A percentile compares a stretch with the other conserved stretches of the same genome.
phyloP scores from a whole-genome alignment of 2,329 filamentous ascomycete species.

The Paecilomyces niveus region DNA sequence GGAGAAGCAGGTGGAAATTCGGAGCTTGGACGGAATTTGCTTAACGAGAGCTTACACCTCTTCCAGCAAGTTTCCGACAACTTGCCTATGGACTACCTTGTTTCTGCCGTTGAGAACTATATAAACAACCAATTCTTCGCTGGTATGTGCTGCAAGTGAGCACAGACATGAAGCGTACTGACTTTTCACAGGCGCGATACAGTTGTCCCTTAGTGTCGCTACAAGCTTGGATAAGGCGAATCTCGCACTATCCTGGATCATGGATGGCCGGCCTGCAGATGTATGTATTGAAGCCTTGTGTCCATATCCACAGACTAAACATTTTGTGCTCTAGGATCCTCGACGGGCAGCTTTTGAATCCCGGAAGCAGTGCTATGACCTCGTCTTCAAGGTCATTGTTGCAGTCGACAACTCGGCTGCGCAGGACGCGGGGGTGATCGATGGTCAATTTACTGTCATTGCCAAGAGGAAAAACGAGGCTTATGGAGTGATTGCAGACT shows the following conservation, averaged over 20 bases:
- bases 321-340: slow-evolving; percentile 48
- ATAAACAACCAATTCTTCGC: slow-evolving; percentile 81
- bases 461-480: slow-evolving; percentile 79
- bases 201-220: slow-evolving; percentile 76
- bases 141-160: slow-evolving; percentile 34
- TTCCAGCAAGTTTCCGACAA: slow-evolving; percentile 85
- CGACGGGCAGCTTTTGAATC: slow-evolving; percentile 61
- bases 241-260: slow-evolving; percentile 75
- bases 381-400: slow-evolving; percentile 76
- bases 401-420: slow-evolving; percentile 67
- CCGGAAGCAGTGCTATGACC: slow-evolving; percentile 72
- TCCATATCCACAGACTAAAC: slow-evolving; percentile 1
- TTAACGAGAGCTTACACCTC: slow-evolving; percentile 81
- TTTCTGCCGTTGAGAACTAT: slow-evolving; percentile 72
- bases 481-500: slow-evolving; percentile 81
- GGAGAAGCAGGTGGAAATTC: slow-evolving; percentile 69
- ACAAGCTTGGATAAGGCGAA: slow-evolving; percentile 82
- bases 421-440: slow-evolving; percentile 63
- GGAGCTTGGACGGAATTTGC: slow-evolving; percentile 67
- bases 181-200: slow-evolving; percentile 61
- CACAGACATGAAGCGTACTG: slow-evolving; percentile 5
- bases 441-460: slow-evolving; percentile 69
- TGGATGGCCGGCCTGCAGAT: slow-evolving; percentile 65
- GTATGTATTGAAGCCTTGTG: slow-evolving; percentile 22
- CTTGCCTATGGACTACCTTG: slow-evolving; percentile 72